Conservation (phyloP, 179 eudicot genomes). For the Gypsophila paniculata region DNA sequence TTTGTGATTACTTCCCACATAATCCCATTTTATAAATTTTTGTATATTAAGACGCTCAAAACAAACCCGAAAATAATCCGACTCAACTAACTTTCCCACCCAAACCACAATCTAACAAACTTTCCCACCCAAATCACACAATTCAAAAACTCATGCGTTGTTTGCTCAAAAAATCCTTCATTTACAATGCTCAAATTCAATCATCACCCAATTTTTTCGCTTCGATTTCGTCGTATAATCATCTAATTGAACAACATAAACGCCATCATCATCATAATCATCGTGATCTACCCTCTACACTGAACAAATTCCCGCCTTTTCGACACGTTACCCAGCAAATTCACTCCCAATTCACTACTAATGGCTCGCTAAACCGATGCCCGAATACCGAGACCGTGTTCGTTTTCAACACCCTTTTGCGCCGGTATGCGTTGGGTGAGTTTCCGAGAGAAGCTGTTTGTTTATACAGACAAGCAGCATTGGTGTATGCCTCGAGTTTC, state of each 20-base stretch:
- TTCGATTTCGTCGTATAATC: slow-evolving; percentile 18
- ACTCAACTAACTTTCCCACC: not conserved
- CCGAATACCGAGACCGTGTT: slow-evolving; percentile 19
- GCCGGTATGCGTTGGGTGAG: slow-evolving; percentile 43
- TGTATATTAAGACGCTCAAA: no score
- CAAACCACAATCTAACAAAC: not conserved
- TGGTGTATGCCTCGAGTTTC: slow-evolving; percentile 21
- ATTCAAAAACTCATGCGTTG: slow-evolving; percentile 15
- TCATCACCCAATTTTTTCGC: not conserved
- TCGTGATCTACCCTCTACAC: slow-evolving; percentile 12
- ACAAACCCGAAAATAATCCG: not conserved
- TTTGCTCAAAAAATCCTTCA: slow-evolving; percentile 9
- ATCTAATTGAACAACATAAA: slow-evolving; percentile 2
- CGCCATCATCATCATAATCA: no score
- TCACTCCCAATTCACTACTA: slow-evolving; percentile 39
- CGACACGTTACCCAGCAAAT: slow-evolving; percentile 44
- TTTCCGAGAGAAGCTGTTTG: slow-evolving; percentile 45
- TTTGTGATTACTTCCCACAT: no score
- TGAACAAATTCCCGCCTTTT: slow-evolving; percentile 22
- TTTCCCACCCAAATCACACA: not conserved
- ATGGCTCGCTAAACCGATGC: slow-evolving; percentile 22
- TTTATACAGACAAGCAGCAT: slow-evolving; percentile 42
- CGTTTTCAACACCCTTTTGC: slow-evolving; percentile 42
- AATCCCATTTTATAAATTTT: no score
- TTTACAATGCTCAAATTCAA: not conserved